Percentiles rank a stretch among this genome's conserved stretches.
These are phyloP conservation scores for Xenoacremonium recifei DNA, from an alignment of 2,329 filamentous ascomycete genomes.

Conservation along the genomic window DNA sequence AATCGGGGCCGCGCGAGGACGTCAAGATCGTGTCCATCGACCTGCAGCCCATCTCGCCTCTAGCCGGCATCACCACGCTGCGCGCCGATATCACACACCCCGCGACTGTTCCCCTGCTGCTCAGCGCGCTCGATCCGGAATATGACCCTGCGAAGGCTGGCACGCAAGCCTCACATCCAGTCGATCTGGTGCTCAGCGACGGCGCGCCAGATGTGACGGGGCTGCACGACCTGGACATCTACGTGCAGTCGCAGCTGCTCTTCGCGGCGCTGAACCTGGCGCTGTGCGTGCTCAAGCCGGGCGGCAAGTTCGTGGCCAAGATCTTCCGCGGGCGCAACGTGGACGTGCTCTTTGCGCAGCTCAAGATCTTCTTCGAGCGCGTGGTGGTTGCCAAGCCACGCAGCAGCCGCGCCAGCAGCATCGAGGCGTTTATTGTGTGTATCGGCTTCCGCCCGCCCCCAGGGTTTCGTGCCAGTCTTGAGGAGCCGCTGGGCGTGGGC, in stretches of 20 bases:
- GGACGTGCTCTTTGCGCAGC: constrained; percentile 90
- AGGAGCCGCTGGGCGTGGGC: constrained; percentile 70
- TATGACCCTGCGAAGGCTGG: constrained; percentile 47
- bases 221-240: constrained; percentile 95
- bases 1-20: constrained; percentile 54
- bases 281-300: constrained; percentile 85
- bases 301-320: constrained; percentile 96
- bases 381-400: constrained; percentile 92
- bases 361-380: constrained; percentile 81
- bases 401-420: constrained; percentile 90
- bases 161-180: constrained; percentile 65
- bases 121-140: constrained; percentile 78
- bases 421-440: constrained; percentile 96
- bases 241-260: constrained; percentile 92
- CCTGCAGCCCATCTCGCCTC: constrained; percentile 89
- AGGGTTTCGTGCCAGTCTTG: constrained; percentile 73
- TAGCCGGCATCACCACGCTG: constrained; percentile 88
- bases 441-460: constrained; percentile 80
- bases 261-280: constrained; percentile 93
- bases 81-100: constrained; percentile 97
- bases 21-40: constrained; percentile 97
- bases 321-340: constrained; percentile 95
- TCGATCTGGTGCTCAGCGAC: constrained; percentile 93
- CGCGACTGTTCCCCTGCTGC: constrained; percentile 84
- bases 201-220: constrained; percentile 96